A percentile compares a stretch with the other conserved stretches of the same genome.
These are phyloP conservation scores for Debaryomyces subglobosus DNA, from an alignment of 1,139 yeast genomes.

Conservation along the genomic window DNA sequence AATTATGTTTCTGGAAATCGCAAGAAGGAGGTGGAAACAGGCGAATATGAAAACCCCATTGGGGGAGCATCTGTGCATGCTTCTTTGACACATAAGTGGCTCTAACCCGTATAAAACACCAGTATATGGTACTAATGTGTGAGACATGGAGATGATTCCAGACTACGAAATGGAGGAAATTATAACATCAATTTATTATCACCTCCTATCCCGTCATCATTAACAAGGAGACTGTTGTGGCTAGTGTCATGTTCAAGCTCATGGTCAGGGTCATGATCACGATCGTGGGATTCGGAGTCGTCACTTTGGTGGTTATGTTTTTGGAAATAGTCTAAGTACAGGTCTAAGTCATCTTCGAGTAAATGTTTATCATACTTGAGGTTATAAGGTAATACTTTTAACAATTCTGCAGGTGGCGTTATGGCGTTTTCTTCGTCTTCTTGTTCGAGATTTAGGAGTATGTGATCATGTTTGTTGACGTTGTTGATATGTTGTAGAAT, in stretches of 20 bases:
- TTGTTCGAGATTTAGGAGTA: constrained; percentile 19
- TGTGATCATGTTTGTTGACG: constrained; percentile 33
- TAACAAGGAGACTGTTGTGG: constrained; percentile 9
- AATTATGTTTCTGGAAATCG: not conserved
- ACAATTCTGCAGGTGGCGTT: constrained; percentile 25
- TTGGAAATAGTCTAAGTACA: constrained; percentile 17
- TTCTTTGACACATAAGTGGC: not conserved
- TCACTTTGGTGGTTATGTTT: constrained; percentile 9
- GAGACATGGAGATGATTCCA: not conserved
- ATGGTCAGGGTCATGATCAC: not conserved
- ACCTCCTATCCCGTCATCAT: constrained; percentile 21
- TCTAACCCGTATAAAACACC: no score
- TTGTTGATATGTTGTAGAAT: constrained; percentile 26
- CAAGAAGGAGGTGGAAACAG: not conserved
- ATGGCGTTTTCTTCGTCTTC: constrained; percentile 23
- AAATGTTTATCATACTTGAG: constrained; percentile 29
- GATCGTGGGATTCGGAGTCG: not conserved
- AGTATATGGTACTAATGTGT: not conserved
- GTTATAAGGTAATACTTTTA: constrained; percentile 34
- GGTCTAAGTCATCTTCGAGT: constrained; percentile 29
- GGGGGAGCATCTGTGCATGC: not conserved
- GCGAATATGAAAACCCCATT: not conserved
- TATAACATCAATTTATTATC: constrained; percentile 17
- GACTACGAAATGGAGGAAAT: not conserved
- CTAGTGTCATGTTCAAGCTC: constrained; percentile 10